Conservation (phyloP, 768 basidiomycete species). For the Hysterangium stoloniferum region DNA sequence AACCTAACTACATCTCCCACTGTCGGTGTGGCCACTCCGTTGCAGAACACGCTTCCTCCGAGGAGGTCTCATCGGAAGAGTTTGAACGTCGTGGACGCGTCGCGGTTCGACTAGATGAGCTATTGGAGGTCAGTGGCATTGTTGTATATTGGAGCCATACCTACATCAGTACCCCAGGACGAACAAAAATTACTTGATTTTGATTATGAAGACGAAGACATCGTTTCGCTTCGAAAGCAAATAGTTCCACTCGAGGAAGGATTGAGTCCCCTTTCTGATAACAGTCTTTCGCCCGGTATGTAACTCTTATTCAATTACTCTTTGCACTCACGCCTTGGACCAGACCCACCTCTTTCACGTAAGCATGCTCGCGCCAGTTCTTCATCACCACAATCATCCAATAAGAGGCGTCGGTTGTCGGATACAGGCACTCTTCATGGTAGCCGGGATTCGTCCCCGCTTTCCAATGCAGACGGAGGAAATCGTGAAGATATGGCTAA, state of each 20-base stretch:
- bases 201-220: constrained; percentile 61
- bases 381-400: constrained; percentile 20
- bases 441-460: constrained; percentile 5
- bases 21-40: constrained; percentile 69
- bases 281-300: constrained; percentile 47
- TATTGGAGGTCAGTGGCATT: constrained; percentile 51
- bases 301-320: constrained; percentile 11
- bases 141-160: not conserved
- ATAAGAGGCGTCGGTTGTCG: constrained; percentile 19
- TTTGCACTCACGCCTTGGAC: not conserved
- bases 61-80: constrained; percentile 51
- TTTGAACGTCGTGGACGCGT: constrained; percentile 65
- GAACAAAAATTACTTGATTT: constrained; percentile 73
- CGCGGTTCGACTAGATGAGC: constrained; percentile 74
- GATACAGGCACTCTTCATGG: not conserved
- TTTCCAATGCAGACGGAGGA: constrained; percentile 10
- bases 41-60: constrained; percentile 59
- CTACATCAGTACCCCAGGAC: constrained; percentile 40
- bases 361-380: constrained; percentile 16
- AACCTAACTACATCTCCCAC: constrained; percentile 42
- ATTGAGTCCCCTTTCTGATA: constrained; percentile 39
- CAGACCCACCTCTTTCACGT: constrained; percentile 1
- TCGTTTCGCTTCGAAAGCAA: constrained; percentile 61
- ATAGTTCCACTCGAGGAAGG: constrained; percentile 49
- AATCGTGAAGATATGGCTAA: too few species aligned